phyloP scores from a whole-genome alignment of 371 early-diverging fungal species.

The Mortierella sp. region DNA sequence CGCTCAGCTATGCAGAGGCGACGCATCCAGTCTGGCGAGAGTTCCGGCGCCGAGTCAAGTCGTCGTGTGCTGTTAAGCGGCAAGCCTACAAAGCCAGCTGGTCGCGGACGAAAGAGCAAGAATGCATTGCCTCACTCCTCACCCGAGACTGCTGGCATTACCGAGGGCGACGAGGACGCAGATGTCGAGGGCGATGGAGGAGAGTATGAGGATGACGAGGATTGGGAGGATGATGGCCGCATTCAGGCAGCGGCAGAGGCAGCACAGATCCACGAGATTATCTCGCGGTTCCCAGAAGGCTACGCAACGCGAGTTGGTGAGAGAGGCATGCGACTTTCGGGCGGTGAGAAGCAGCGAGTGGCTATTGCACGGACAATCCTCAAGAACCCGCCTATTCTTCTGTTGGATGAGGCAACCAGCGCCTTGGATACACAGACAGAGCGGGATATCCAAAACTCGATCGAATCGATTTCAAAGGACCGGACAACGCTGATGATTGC shows the following conservation, averaged over 20 bases:
- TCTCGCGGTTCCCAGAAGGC: conserved; percentile 75
- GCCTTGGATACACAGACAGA: conserved; percentile 79
- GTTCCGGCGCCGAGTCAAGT: conserved; percentile 14
- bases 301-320: conserved; percentile 97
- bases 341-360: conserved; percentile 97
- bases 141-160: conserved; percentile 13
- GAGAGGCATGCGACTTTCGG: conserved; percentile 90
- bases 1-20: conserved; percentile 2
- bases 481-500: conserved; percentile 97
- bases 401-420: conserved; percentile 80
- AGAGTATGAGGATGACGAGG: conserved; percentile 38
- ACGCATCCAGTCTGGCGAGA: conserved; percentile 15
- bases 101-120: conserved; percentile 26
- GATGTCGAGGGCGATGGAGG: conserved; percentile 64
- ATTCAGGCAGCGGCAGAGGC: conserved; percentile 78
- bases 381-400: conserved; percentile 81
- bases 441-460: conserved; percentile 80
- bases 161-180: conserved; percentile 60
- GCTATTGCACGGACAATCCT: conserved; percentile 88
- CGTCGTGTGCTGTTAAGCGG: conserved; percentile 25
- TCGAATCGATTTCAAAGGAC: conserved; percentile 76
- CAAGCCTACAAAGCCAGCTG: conserved; percentile 9
- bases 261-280: conserved; percentile 84
- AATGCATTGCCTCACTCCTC: conserved; percentile 9
- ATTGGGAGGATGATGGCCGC: conserved; percentile 48